Base-by-base conservation (phyloP, 768 basidiomycete genomes). In the Lentinus brumalis region DNA sequence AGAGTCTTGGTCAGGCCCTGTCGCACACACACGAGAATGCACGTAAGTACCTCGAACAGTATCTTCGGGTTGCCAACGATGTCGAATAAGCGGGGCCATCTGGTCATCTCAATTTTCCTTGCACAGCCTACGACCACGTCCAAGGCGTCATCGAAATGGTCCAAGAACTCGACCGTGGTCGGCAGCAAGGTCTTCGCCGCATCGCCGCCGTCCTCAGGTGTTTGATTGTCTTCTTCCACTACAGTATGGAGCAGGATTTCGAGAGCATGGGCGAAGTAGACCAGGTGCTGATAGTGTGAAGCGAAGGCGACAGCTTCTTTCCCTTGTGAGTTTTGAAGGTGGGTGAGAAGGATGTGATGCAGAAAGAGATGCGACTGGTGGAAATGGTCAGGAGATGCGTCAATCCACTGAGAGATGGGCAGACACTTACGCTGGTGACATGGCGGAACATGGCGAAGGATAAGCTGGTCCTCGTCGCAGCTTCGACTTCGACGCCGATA, bases 91-190 rank as follows among this genome's bases (percentile, higher is more conserved):
- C 88, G 83, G 49, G 84, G 83, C 97, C 97, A 99, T 53, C 90
- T 76, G 4, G 92, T 88, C 70, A 96, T 83, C 75, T 99, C 97
- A 6, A 94, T 98, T 78, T 99, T 99, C 55, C 97, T 81, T 18
- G 97, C 96, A 68, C 96, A 98, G 5, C 92, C 89, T 10, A 98
- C 96, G 12, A 98, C 92, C 7, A 98, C 95, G 60, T 98, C 94
- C 57, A 98, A 75, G 6, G 90, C 84, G 54, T 85, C 90, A 62
- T 96, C 92, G 70, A 98, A 98, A 71, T 98, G 87, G 69, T 99
- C 97, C 64, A 99, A 76, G 69, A 99, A 98, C 63, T 94, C 91
- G 62, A 98, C 81, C 9, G 91, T 88, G 2, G 79, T 77, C 0
- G 87, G 81, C 32, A 98, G 75, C 11, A 88, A 75, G 45, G 71